Conservation (phyloP, 192 early-diverging fungal species). For the Umbelopsis ramanniana region DNA sequence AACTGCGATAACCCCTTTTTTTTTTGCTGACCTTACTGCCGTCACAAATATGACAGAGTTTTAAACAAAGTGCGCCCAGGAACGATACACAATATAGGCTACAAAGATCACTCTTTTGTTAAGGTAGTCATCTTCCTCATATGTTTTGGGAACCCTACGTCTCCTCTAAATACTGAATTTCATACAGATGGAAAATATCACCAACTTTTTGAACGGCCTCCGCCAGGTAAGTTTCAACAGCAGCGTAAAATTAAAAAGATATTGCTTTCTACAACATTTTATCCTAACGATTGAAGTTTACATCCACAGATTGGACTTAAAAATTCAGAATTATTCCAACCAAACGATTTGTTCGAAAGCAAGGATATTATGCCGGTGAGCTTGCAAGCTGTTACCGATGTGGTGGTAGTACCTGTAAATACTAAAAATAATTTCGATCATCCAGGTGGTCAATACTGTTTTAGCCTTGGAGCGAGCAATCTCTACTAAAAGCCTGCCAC, state of each 20-base stretch:
- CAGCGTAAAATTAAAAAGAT: background rate
- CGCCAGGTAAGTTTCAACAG: slow-evolving; percentile 42
- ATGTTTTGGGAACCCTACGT: background rate
- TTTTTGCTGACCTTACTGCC: background rate
- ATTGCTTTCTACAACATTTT: background rate
- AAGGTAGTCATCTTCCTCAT: slow-evolving; percentile 43
- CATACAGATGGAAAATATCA: slow-evolving; percentile 76
- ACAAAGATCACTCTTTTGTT: slow-evolving; percentile 66
- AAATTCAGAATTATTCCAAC: slow-evolving; percentile 25
- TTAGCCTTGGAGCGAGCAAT: background rate
- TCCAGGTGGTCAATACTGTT: background rate
- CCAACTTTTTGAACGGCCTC: slow-evolving; percentile 70
- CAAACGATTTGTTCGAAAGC: slow-evolving; percentile 69
- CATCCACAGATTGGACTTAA: slow-evolving; percentile 25
- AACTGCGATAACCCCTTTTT: background rate
- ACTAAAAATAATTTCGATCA: background rate
- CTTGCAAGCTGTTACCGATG: background rate
- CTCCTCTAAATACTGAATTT: background rate
- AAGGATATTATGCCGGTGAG: slow-evolving; percentile 68
- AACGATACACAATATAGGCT: slow-evolving; percentile 67
- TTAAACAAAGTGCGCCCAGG: slow-evolving; percentile 72
- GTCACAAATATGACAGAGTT: slow-evolving; percentile 40
- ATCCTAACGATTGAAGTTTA: slow-evolving; percentile 7
- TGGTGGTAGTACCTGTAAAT: background rate
- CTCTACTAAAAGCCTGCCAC: background rate